Percentiles rank a stretch among this genome's conserved stretches.
Conservation (phyloP, 2,329 filamentous ascomycete genomes). For the Pestalotiopsis sp. region DNA sequence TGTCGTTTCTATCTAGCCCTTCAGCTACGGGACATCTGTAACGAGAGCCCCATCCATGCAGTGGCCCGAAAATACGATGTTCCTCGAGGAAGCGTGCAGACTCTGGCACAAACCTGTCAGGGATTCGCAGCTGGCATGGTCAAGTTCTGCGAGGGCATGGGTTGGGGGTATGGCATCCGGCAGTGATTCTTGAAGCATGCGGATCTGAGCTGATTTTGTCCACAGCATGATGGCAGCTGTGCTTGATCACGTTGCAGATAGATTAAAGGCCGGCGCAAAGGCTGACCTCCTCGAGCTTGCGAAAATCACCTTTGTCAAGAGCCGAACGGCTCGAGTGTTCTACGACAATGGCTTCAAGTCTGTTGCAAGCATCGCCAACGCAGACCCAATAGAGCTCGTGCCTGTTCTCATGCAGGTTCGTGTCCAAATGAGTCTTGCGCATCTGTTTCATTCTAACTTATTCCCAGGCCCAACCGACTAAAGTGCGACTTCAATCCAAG, state of each 20-base stretch:
- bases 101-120: slow-evolving; percentile 72
- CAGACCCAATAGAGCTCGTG: slow-evolving; percentile 67
- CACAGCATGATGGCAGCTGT: slow-evolving; percentile 68
- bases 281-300: slow-evolving; percentile 72
- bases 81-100: slow-evolving; percentile 72
- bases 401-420: slow-evolving; percentile 72
- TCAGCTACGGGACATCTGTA: slow-evolving; percentile 78
- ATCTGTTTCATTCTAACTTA: neutral
- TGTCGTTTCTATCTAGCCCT: slow-evolving; percentile 74
- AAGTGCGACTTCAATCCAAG: slow-evolving; percentile 56
- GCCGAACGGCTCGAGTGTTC: slow-evolving; percentile 72
- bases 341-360: slow-evolving; percentile 77
- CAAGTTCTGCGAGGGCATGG: slow-evolving; percentile 79
- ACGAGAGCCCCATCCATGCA: slow-evolving; percentile 71
- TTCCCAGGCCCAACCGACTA: slow-evolving; percentile 67
- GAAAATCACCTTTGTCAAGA: slow-evolving; percentile 76
- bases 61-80: slow-evolving; percentile 73
- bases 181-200: neutral
- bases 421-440: slow-evolving; percentile 12
- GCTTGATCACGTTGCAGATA: slow-evolving; percentile 75
- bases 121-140: slow-evolving; percentile 80
- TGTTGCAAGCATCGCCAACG: slow-evolving; percentile 69
- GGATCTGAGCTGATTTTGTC: neutral
- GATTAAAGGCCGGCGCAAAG: slow-evolving; percentile 71
- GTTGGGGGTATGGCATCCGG: slow-evolving; percentile 59